A percentile compares a stretch with the other conserved stretches of the same genome.
phyloP scores from a whole-genome alignment of 257 asterid species.

The Salvia miltiorrhiza region DNA sequence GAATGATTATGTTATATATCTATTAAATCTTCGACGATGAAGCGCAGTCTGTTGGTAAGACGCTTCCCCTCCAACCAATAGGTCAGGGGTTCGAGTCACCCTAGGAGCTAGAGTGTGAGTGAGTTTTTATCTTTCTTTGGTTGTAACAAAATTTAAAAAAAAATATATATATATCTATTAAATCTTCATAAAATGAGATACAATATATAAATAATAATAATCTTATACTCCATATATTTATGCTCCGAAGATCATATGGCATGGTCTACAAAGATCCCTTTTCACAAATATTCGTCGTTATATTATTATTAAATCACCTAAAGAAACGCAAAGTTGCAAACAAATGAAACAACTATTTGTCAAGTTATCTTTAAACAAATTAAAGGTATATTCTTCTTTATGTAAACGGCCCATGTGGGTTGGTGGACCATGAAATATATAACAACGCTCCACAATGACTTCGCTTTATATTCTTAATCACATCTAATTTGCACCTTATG shows the following conservation, averaged over 20 bases:
- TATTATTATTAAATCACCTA: not conserved
- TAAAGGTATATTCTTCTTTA: conserved; percentile 36
- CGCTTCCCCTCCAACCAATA: too few species aligned
- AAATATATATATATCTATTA: too few species aligned
- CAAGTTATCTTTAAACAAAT: conserved; percentile 23
- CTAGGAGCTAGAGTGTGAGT: too few species aligned
- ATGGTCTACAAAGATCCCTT: not conserved
- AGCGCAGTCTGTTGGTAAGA: too few species aligned
- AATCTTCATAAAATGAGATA: not conserved
- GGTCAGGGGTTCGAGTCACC: too few species aligned
- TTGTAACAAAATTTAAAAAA: too few species aligned
- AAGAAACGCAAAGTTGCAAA: not conserved
- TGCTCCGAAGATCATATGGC: too few species aligned
- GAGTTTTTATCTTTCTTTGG: too few species aligned
- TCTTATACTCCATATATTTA: not conserved
- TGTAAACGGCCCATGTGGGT: conserved; percentile 67
- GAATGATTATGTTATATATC: too few species aligned
- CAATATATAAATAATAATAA: not conserved
- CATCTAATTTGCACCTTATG: conserved; percentile 46
- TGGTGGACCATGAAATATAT: conserved; percentile 46
- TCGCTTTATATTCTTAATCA: conserved; percentile 46
- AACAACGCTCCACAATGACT: conserved; percentile 44
- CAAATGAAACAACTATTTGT: not conserved
- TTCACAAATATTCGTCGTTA: conserved; percentile 11
- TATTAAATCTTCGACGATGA: too few species aligned